These are phyloP conservation scores for Wilhelminamyces savonicus DNA, from an alignment of 805 yeast species.

Conservation along the genomic window DNA sequence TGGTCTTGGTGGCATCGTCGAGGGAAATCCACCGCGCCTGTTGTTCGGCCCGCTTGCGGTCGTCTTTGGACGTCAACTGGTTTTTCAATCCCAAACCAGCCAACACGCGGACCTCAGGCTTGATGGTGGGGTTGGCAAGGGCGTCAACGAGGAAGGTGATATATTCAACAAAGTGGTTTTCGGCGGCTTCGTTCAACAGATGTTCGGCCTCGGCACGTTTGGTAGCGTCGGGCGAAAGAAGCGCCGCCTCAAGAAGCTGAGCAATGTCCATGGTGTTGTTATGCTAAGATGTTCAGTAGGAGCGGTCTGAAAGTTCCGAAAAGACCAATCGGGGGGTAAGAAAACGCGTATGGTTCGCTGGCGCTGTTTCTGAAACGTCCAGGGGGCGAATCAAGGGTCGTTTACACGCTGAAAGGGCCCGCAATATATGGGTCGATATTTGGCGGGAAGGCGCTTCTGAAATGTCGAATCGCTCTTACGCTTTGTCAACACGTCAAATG, in stretches of 20 bases:
- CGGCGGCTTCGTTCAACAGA: conserved; percentile 64
- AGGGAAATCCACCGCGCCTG: conserved; percentile 71
- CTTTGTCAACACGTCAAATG: no score
- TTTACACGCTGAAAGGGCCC: no score
- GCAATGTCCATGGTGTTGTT: conserved; percentile 52
- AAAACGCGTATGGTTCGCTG: no score
- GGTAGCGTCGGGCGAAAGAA: conserved; percentile 58
- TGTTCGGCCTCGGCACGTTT: conserved; percentile 74
- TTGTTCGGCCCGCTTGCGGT: conserved; percentile 48
- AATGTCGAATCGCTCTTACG: no score
- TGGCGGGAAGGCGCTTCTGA: no score
- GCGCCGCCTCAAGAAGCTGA: conserved; percentile 70
- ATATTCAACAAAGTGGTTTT: conserved; percentile 71
- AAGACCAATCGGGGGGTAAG: no score
- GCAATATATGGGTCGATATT: no score
- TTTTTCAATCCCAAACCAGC: conserved; percentile 88
- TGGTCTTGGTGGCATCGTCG: conserved; percentile 46
- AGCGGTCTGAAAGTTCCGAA: no score
- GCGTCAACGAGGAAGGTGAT: conserved; percentile 64
- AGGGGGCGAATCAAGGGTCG: no score
- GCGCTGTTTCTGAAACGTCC: no score
- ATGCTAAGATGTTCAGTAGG: no score
- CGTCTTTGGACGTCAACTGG: conserved; percentile 78
- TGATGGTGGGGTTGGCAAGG: conserved; percentile 56
- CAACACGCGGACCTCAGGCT: conserved; percentile 80